Evolutionary conservation across 2,329 filamentous ascomycete genomes (phyloP).

Genomic region (Seiridium cupressi): DNA sequence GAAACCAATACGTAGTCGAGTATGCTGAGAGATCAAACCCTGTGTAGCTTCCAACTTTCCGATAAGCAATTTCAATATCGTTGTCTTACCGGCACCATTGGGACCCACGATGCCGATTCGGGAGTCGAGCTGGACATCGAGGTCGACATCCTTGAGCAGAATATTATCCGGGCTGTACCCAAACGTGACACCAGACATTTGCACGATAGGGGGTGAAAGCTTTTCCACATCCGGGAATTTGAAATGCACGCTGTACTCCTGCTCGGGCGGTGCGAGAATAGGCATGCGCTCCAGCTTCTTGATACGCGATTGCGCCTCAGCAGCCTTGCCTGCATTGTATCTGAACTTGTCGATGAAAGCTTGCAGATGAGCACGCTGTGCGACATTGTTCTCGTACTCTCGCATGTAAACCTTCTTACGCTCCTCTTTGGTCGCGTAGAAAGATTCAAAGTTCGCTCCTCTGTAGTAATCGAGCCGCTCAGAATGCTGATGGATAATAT

Average conservation of each 20-base stretch:
- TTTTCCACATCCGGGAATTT: slow-evolving; percentile 98
- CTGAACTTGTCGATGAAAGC: slow-evolving; percentile 99
- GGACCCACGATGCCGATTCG: slow-evolving; percentile 99
- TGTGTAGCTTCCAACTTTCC: slow-evolving; percentile 74
- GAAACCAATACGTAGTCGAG: slow-evolving; percentile 87
- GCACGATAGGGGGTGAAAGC: slow-evolving; percentile 93
- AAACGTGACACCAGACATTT: slow-evolving; percentile 91
- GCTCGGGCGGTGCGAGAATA: slow-evolving; percentile 82
- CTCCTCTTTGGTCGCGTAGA: slow-evolving; percentile 97
- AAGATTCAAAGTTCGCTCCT: slow-evolving; percentile 92
- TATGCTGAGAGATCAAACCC: slow-evolving; percentile 84
- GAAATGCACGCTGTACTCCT: slow-evolving; percentile 95
- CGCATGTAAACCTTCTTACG: slow-evolving; percentile 93
- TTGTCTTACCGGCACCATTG: slow-evolving; percentile 98
- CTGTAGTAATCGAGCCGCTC: slow-evolving; percentile 98
- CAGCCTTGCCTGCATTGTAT: slow-evolving; percentile 98
- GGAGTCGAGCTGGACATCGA: slow-evolving; percentile 96
- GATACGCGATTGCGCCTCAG: slow-evolving; percentile 96
- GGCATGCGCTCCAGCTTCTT: slow-evolving; percentile 99
- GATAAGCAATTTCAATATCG: slow-evolving; percentile 95
- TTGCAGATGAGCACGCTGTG: slow-evolving; percentile 86
- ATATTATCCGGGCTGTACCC: slow-evolving; percentile 80
- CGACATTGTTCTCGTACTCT: slow-evolving; percentile 99
- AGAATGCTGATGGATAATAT: slow-evolving; percentile 98
- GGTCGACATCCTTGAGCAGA: slow-evolving; percentile 81